These are phyloP conservation scores for Hibiscus tridactylites DNA, from an alignment of 345 rosid genomes.

Conservation along the genomic window DNA sequence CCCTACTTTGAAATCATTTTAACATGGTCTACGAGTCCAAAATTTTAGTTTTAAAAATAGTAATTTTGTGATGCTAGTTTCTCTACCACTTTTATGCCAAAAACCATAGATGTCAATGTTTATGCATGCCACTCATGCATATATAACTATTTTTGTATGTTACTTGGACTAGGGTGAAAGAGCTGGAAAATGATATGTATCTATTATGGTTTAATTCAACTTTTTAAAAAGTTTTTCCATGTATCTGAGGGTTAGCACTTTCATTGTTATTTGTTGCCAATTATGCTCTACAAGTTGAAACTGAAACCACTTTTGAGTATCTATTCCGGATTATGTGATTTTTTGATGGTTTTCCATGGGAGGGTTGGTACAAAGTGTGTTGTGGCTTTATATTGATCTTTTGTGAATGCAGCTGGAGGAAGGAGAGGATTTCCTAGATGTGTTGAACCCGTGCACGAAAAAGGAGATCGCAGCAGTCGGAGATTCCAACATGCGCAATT, in stretches of 20 bases:
- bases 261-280: background rate
- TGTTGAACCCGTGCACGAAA: conserved; percentile 57
- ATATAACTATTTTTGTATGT: background rate
- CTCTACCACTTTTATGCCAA: background rate
- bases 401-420: conserved; percentile 66
- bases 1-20: no score
- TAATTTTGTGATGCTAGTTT: background rate
- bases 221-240: background rate
- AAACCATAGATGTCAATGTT: background rate
- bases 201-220: background rate
- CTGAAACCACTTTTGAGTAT: background rate
- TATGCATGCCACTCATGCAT: background rate
- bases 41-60: background rate
- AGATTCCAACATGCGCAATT: conserved; percentile 78
- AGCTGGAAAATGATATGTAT: background rate
- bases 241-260: background rate
- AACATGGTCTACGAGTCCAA: no score
- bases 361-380: background rate
- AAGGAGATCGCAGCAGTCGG: conserved; percentile 66
- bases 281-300: background rate
- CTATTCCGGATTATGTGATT: background rate
- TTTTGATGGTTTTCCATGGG: no score
- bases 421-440: conserved; percentile 60
- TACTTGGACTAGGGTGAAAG: background rate
- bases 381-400: background rate